phyloP scores from a whole-genome alignment of 306 rosid genomes.

The Trifolium pratense region DNA sequence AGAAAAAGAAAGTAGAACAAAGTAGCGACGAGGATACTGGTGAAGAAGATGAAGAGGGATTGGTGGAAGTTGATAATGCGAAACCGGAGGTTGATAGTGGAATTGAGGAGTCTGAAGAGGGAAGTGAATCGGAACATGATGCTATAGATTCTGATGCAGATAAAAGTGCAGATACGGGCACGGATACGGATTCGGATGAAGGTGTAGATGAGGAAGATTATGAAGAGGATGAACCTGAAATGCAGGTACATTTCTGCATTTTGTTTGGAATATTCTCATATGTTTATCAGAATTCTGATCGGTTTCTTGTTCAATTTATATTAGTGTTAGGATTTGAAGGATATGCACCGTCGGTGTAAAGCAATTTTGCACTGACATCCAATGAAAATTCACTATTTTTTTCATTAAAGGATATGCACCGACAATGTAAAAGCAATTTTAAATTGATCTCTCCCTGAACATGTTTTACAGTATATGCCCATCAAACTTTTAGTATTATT shows the following conservation, averaged over 20 bases:
- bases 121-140: conserved; percentile 23
- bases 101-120: conserved; percentile 44
- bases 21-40: conserved; percentile 43
- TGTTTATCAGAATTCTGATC: neutral
- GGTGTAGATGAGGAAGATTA: conserved; percentile 44
- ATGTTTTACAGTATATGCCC: neutral
- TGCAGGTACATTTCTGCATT: conserved; percentile 47
- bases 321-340: neutral
- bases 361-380: too few species aligned
- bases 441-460: too few species aligned
- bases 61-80: conserved; percentile 31
- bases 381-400: too few species aligned
- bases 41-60: conserved; percentile 18
- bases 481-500: neutral
- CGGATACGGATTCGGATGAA: conserved; percentile 44
- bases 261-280: conserved; percentile 7
- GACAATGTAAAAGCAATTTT: neutral
- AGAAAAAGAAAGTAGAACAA: conserved; percentile 38
- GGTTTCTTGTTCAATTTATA: neutral
- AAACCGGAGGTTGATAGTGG: conserved; percentile 20
- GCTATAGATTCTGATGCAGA: conserved; percentile 23
- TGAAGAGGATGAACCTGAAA: conserved; percentile 51
- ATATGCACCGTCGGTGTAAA: neutral
- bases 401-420: neutral
- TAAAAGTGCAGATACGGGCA: conserved; percentile 33